phyloP scores from a whole-genome alignment of 2,329 filamentous ascomycete species.

The Metarhizium anisopliae region DNA sequence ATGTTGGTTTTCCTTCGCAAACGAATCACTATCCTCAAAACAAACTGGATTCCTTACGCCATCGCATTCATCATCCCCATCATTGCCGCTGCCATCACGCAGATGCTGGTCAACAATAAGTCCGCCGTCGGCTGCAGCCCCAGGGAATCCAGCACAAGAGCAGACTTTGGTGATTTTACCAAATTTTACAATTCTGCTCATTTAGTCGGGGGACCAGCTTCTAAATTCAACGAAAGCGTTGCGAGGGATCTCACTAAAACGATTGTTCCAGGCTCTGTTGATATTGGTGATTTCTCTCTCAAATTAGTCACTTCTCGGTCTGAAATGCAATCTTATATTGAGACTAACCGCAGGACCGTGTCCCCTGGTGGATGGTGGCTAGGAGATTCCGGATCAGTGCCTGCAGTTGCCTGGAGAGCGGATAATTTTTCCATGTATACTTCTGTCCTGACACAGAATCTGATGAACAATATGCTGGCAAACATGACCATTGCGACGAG shows the following conservation, averaged over 20 bases:
- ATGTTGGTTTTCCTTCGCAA: slow-evolving; percentile 64
- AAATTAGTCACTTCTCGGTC: slow-evolving; percentile 38
- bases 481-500: slow-evolving; percentile 57
- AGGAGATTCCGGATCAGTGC: slow-evolving; percentile 43
- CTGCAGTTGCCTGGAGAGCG: slow-evolving; percentile 60
- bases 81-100: slow-evolving; percentile 68
- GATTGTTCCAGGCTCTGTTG: slow-evolving; percentile 5
- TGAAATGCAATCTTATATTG: slow-evolving; percentile 58
- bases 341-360: slow-evolving; percentile 52
- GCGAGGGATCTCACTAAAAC: slow-evolving; percentile 8
- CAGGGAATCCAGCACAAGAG: slow-evolving; percentile 17
- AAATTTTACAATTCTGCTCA: slow-evolving; percentile 12
- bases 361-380: slow-evolving; percentile 73
- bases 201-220: slow-evolving; percentile 16
- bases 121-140: slow-evolving; percentile 35
- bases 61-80: slow-evolving; percentile 72
- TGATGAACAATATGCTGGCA: slow-evolving; percentile 50
- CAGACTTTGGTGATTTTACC: slow-evolving; percentile 7
- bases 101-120: slow-evolving; percentile 55
- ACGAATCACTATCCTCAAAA: slow-evolving; percentile 64
- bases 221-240: slow-evolving; percentile 7
- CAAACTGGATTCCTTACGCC: slow-evolving; percentile 69
- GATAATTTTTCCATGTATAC: slow-evolving; percentile 41
- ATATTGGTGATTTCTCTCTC: slow-evolving; percentile 9
- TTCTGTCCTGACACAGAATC: slow-evolving; percentile 51